Percentiles rank a stretch among this genome's conserved stretches.
Conservation (phyloP, 495 filamentous ascomycete genomes). For the Penicillium roqueforti region DNA sequence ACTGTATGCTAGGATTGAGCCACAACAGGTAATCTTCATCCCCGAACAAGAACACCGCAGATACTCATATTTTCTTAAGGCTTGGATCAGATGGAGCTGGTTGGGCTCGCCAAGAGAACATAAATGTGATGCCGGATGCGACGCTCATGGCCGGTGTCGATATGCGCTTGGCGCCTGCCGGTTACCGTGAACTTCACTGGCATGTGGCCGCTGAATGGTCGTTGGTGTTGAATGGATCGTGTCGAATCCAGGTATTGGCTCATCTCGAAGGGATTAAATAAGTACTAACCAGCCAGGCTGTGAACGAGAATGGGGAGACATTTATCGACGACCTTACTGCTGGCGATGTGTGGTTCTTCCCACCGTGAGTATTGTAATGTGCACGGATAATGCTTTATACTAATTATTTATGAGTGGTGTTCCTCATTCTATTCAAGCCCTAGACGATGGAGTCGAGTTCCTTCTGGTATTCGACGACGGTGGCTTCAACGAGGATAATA, state of each 20-base stretch:
- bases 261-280: background rate
- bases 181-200: constrained; percentile 71
- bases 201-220: constrained; percentile 67
- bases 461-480: constrained; percentile 68
- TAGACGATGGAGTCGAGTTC: constrained; percentile 63
- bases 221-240: constrained; percentile 60
- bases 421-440: constrained; percentile 64
- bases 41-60: background rate
- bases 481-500: constrained; percentile 64
- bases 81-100: constrained; percentile 55
- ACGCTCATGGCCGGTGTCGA: constrained; percentile 71
- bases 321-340: constrained; percentile 63
- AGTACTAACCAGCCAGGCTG: constrained; percentile 33
- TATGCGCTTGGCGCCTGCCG: constrained; percentile 65
- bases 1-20: constrained; percentile 41
- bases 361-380: constrained; percentile 30
- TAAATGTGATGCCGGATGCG: constrained; percentile 57
- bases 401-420: constrained; percentile 41
- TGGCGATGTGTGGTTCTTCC: constrained; percentile 72
- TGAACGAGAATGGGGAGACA: constrained; percentile 59
- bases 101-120: constrained; percentile 68
- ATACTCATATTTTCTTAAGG: constrained; percentile 17
- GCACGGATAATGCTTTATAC: background rate
- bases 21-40: constrained; percentile 44
- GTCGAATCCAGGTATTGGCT: constrained; percentile 43